Base-by-base conservation (phyloP, 2,329 filamentous ascomycete genomes). In the Tolypocladium tropicale region DNA sequence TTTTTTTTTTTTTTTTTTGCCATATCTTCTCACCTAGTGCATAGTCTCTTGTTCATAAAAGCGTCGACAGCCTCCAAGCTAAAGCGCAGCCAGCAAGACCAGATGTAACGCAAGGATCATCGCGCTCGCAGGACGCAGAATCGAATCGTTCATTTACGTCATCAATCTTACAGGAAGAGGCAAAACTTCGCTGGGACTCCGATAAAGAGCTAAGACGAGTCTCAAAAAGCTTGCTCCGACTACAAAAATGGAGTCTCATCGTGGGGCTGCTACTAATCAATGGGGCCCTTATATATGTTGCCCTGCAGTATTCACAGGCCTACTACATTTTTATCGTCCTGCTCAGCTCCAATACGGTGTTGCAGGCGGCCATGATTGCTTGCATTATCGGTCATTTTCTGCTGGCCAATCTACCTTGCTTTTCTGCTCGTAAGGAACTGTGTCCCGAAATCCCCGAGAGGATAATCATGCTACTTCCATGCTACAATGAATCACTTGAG, bases 401-500 rank as follows among this genome's bases (percentile, higher is more conserved):
- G 33, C 58, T 67, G 53, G 72, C 68, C 10, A 63, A 61, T 11
- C 53, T 67, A 0, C 54, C 71, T 21, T 68, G 68, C 53, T 66
- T 64, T 3, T 71, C 61, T 48, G 60, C 62, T 54, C 58, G 59
- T 16, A 69, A 70, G 53, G 69, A 70, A 16, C 60, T 65, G 5
- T 48, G 65, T 0, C 74, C 74, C 0, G 70, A 73, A 52, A 63
- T 66, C 33, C 72, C 70, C 0, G 76, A 78, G 60, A 69, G 69
- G 52, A 68, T 78, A 66, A 74, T 78, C 2, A 60, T 77, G 33
- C 62, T 78, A 34, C 65, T 78, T 5, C 76, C 76, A 1, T 79
- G 76, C 63, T 79, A 78, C 64, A 78, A 78, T 59, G 76, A 79
- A 60, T 76, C 73, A 0, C 62, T 65, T 7, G 67, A 76, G 5